Evolutionary conservation across 1,284 basidiomycete species (phyloP), one percentile per base, ranked within the genome.

Genomic region (Melampsora americana): DNA sequence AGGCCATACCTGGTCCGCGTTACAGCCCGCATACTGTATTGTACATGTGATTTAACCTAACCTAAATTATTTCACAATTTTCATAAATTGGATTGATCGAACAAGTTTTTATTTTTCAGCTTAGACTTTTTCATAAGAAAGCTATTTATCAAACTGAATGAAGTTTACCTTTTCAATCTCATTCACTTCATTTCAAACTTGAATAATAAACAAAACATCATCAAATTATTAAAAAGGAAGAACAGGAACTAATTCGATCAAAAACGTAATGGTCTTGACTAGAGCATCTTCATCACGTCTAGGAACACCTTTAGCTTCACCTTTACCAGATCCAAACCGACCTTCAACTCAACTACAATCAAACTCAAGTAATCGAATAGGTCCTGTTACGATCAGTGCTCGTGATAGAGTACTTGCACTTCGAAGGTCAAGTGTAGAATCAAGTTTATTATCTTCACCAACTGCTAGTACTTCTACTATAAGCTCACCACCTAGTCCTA

Each of bases 301-400:
- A 12, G 70, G 70, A 42, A 72, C 70, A 5, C 70, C 70, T 1
- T 46, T 72, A 5, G 23, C 61, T n/a, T 72, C 70, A 12, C 70
- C 70, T 9, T 60, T 72, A 42, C 42, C 12, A 9, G 50, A 65
- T 61, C 61, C 70, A 6, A 56, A 65, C 32, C 50, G 35, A 39
- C 70, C 69, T 32, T 26, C 26, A 3, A 62, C 5, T 18, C 18
- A 4, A 16, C 5, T 62, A 16, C 12, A 4, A 14, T 26, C 60
- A 32, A 62, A 23, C 5, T 62, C 60, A 23, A 28, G 26, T 18
- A 62, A 23, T 62, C 60, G 60, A 20, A 14, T 2, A 56, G 35
- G 35, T 4, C 5, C 3, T 4, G 50, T 3, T 53, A 53, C 50
- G 5, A 53, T 53, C 14, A 53, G 50, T 23, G 50, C 50, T 53